Evolutionary conservation across 805 yeast species (phyloP).

Genomic region (Candida insectalens): DNA sequence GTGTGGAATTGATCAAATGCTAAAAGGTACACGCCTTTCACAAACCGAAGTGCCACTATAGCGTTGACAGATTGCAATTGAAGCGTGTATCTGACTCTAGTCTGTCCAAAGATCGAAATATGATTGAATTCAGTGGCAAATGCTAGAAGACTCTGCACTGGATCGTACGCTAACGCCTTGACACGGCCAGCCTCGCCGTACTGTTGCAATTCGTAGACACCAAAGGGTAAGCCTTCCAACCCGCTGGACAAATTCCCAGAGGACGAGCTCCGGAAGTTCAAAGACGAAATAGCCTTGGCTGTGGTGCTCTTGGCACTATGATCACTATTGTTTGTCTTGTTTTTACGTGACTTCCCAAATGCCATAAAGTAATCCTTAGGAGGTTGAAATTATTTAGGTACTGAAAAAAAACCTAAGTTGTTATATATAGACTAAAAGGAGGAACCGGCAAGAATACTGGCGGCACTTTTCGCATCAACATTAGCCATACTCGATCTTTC

Average conservation of each 20-base stretch:
- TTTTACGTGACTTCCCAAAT: slow-evolving; percentile 1
- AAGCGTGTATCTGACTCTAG: slow-evolving; percentile 63
- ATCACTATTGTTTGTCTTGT: background rate
- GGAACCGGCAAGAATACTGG: slow-evolving; percentile 66
- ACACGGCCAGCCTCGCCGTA: slow-evolving; percentile 62
- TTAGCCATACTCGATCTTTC: slow-evolving; percentile 15
- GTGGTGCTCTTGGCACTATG: slow-evolving; percentile 2
- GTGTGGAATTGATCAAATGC: slow-evolving; percentile 55
- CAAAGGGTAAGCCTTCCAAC: slow-evolving; percentile 18
- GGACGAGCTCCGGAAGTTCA: slow-evolving; percentile 9
- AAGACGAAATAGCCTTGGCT: slow-evolving; percentile 5
- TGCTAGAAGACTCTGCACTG: slow-evolving; percentile 80
- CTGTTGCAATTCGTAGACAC: slow-evolving; percentile 22
- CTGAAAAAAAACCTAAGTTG: background rate
- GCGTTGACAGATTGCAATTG: slow-evolving; percentile 39
- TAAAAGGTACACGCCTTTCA: slow-evolving; percentile 74
- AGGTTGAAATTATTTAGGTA: too few relatives aligned
- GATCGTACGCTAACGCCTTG: slow-evolving; percentile 69
- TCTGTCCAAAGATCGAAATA: slow-evolving; percentile 76
- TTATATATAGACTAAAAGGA: slow-evolving; percentile 34
- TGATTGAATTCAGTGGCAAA: slow-evolving; percentile 63
- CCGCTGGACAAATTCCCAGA: slow-evolving; percentile 23
- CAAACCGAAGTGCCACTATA: slow-evolving; percentile 50
- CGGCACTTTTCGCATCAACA: slow-evolving; percentile 80
- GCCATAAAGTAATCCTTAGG: too few relatives aligned